Conservation (phyloP, 257 asterid species). For the Dorcoceras hygrometricum region DNA sequence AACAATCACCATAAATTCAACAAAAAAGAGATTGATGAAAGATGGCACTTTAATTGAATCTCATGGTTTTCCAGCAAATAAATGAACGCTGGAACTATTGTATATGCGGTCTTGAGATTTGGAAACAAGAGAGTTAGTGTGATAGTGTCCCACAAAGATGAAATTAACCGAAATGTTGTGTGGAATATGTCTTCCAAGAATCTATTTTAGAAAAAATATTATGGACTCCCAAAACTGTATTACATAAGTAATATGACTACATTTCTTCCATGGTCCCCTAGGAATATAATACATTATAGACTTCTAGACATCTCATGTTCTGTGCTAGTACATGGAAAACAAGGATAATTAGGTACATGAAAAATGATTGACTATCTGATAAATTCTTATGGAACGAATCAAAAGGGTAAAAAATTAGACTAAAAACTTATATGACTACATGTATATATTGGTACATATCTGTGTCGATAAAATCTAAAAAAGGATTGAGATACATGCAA, state of each 20-base stretch:
- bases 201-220: not conserved
- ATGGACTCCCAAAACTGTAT: not conserved
- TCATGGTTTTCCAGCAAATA: not conserved
- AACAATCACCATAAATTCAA: constrained; percentile 19
- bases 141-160: not conserved
- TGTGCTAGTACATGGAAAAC: not conserved
- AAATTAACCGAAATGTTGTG: not conserved
- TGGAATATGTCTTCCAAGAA: not conserved
- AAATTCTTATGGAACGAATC: not conserved
- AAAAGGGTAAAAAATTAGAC: not conserved
- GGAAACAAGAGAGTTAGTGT: not conserved
- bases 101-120: not conserved
- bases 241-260: not conserved
- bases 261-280: not conserved
- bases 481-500: not conserved
- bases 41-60: not conserved
- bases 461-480: not conserved
- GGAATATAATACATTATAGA: not conserved
- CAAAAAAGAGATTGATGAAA: not conserved
- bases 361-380: not conserved
- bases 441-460: not conserved
- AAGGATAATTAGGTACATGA: not conserved
- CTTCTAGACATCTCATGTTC: not conserved
- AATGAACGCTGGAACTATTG: not conserved
- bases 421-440: no score